These are phyloP conservation scores for Beta macrorhiza DNA, from an alignment of 179 eudicot genomes.

Conservation along the genomic window DNA sequence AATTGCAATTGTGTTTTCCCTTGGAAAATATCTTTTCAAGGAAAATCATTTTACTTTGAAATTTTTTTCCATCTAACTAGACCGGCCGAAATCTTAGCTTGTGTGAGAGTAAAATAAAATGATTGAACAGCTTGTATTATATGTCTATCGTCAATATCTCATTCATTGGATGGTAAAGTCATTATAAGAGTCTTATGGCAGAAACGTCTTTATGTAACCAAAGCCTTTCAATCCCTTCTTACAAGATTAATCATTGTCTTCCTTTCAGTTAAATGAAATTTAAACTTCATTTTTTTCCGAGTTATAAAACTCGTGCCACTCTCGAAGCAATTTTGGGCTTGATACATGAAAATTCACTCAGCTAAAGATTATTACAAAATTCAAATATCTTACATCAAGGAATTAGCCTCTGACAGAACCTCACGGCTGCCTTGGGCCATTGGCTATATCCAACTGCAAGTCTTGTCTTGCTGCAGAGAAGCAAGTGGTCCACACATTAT, in stretches of 20 bases:
- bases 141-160: not conserved
- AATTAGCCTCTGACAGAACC: not conserved
- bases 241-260: too few relatives aligned
- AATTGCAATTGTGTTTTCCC: too few relatives aligned
- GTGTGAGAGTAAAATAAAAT: not conserved
- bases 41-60: too few relatives aligned
- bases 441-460: not conserved
- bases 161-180: not conserved
- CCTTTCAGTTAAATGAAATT: not conserved
- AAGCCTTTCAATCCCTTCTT: not conserved
- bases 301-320: slow-evolving; percentile 3
- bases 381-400: not conserved
- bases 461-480: slow-evolving; percentile 4
- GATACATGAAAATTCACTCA: slow-evolving; percentile 1
- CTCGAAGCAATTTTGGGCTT: slow-evolving; percentile 11
- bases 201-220: not conserved
- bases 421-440: not conserved
- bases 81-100: too few relatives aligned
- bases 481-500: not conserved
- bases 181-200: not conserved
- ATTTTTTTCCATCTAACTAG: too few relatives aligned
- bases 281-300: not conserved
- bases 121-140: not conserved
- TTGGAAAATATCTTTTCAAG: too few relatives aligned
- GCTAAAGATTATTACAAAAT: not conserved